A percentile compares a stretch with the other conserved stretches of the same genome.
Conservation (phyloP, 1,284 basidiomycete genomes). For the Schizopora paradoxa region DNA sequence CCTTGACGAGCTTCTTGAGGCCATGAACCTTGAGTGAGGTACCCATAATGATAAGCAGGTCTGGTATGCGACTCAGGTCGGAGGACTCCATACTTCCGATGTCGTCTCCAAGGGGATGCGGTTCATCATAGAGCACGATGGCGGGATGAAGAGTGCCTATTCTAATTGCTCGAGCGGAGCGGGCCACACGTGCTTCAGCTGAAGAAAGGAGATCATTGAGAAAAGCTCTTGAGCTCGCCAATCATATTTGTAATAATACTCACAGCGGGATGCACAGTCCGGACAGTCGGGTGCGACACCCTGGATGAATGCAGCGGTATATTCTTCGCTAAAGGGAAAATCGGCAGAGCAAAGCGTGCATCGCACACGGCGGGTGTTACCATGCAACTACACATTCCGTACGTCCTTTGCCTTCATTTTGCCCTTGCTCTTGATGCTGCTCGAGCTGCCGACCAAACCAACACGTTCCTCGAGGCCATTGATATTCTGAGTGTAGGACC, state of each 20-base stretch:
- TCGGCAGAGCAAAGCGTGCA: slow-evolving; percentile 79
- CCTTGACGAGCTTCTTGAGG: slow-evolving; percentile 87
- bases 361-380: slow-evolving; percentile 83
- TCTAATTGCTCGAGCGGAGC: slow-evolving; percentile 72
- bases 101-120: slow-evolving; percentile 82
- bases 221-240: too few species aligned
- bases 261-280: slow-evolving; percentile 73
- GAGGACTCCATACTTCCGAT: slow-evolving; percentile 72
- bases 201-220: slow-evolving; percentile 15
- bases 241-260: slow-evolving; percentile 30
- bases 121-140: slow-evolving; percentile 88
- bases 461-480: slow-evolving; percentile 85
- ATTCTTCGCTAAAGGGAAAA: slow-evolving; percentile 58
- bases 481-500: slow-evolving; percentile 94
- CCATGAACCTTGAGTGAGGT: slow-evolving; percentile 95
- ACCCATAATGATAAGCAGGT: slow-evolving; percentile 92
- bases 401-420: slow-evolving; percentile 65
- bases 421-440: slow-evolving; percentile 54
- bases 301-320: slow-evolving; percentile 57
- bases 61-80: slow-evolving; percentile 75
- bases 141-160: slow-evolving; percentile 80
- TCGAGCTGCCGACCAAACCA: slow-evolving; percentile 66
- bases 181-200: slow-evolving; percentile 76
- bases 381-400: slow-evolving; percentile 87
- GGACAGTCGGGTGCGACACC: slow-evolving; percentile 79